phyloP scores from a whole-genome alignment of 345 rosid species.

The Citrus mangshanensis region DNA sequence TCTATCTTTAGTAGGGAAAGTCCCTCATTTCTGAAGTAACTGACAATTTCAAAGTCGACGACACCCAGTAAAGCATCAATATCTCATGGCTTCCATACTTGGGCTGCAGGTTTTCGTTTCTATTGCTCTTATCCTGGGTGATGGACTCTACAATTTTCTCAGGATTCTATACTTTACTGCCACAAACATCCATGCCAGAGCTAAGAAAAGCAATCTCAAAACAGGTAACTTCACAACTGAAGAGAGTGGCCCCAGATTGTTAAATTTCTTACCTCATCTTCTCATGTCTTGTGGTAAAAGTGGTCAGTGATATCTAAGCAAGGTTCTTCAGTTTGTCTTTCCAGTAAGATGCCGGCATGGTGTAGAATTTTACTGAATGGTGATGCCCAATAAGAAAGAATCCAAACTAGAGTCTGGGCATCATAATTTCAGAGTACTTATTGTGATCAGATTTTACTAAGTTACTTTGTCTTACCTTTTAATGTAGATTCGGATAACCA shows the following conservation, averaged over 20 bases:
- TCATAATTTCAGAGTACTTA: background rate
- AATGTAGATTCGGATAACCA: constrained; percentile 31
- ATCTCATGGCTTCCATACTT: background rate
- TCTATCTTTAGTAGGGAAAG: background rate
- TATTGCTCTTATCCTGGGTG: constrained; percentile 81
- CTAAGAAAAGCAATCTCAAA: constrained; percentile 27
- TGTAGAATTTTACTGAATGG: background rate
- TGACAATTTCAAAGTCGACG: background rate
- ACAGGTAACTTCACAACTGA: constrained; percentile 32
- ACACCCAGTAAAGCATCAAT: background rate
- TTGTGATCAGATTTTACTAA: background rate
- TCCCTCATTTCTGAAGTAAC: background rate
- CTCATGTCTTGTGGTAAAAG: background rate
- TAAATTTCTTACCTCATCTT: background rate
- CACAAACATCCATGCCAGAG: constrained; percentile 36
- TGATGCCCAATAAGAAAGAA: background rate
- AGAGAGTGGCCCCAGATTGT: background rate
- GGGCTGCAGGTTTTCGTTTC: constrained; percentile 72
- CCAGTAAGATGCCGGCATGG: background rate
- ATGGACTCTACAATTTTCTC: constrained; percentile 88
- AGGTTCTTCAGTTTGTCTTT: background rate
- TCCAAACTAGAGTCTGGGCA: background rate
- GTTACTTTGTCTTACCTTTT: background rate
- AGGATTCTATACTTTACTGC: constrained; percentile 66
- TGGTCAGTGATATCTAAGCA: too few species aligned